Conservation (phyloP, 805 yeast genomes). For the Metschnikowia colocasiae region DNA sequence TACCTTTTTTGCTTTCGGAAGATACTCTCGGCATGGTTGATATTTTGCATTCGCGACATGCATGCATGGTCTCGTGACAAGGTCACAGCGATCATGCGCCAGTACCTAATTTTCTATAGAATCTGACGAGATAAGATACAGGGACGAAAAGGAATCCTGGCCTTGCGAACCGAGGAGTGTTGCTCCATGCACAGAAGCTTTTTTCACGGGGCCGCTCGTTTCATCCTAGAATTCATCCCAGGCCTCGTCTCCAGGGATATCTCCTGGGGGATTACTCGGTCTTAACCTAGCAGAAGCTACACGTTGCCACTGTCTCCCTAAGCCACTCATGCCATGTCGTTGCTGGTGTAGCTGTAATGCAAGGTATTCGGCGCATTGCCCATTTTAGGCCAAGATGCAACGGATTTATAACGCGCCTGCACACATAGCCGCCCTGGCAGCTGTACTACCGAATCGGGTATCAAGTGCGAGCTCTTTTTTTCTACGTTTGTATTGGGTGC, state of each 20-base stretch:
- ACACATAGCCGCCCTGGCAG: neutral
- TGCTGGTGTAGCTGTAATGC: neutral
- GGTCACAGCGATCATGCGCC: neutral
- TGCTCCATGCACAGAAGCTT: neutral
- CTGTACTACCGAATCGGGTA: neutral
- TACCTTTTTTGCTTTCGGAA: neutral
- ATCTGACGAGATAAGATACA: neutral
- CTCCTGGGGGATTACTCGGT: no score
- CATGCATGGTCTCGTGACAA: neutral
- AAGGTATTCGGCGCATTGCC: neutral
- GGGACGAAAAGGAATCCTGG: neutral
- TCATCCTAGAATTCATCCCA: no score
- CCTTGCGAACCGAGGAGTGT: neutral
- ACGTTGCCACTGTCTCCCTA: neutral
- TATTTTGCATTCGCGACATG: neutral
- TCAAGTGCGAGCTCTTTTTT: neutral
- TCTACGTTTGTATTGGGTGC: neutral
- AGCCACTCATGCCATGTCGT: neutral
- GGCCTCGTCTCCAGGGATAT: no score
- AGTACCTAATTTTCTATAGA: neutral
- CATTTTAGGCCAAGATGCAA: neutral
- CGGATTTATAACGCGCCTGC: neutral
- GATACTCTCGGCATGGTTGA: neutral
- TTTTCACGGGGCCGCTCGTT: no score
- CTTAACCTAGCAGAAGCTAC: no score